Conservation (phyloP, 2,329 filamentous ascomycete genomes). For the Arachnomyces sp. region DNA sequence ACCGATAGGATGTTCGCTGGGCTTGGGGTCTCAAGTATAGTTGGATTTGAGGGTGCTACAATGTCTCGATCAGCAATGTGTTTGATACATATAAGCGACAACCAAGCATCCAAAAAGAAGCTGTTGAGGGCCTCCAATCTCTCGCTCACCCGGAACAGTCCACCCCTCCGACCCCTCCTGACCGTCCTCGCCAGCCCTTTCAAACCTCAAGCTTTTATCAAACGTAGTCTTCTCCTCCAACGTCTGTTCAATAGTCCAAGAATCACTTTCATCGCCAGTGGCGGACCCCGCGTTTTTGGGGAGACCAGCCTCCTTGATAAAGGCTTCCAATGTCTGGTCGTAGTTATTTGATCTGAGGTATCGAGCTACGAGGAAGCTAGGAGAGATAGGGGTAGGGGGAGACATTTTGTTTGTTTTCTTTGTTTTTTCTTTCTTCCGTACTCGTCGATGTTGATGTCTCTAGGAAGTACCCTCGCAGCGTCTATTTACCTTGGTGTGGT, state of each 20-base stretch:
- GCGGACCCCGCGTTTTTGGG: slow-evolving; percentile 39
- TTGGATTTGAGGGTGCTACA: slow-evolving; percentile 41
- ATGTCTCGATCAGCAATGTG: slow-evolving; percentile 11
- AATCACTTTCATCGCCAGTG: slow-evolving; percentile 22
- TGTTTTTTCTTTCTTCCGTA: too few relatives aligned
- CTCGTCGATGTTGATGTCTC: too few relatives aligned
- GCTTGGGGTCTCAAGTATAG: slow-evolving; percentile 35
- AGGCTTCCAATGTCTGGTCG: slow-evolving; percentile 47
- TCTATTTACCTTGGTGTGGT: too few relatives aligned
- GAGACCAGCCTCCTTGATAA: slow-evolving; percentile 49
- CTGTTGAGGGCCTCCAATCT: not conserved
- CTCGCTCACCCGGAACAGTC: slow-evolving; percentile 37
- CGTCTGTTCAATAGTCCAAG: slow-evolving; percentile 51
- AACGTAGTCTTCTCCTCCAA: slow-evolving; percentile 53
- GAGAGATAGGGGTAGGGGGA: slow-evolving; percentile 5
- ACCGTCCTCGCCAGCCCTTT: slow-evolving; percentile 44
- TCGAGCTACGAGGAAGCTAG: slow-evolving; percentile 33
- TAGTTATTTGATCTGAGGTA: slow-evolving; percentile 37
- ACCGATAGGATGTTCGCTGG: slow-evolving; percentile 47
- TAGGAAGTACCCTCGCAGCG: too few relatives aligned
- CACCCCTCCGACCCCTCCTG: slow-evolving; percentile 34
- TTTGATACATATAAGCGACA: not conserved
- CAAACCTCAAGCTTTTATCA: slow-evolving; percentile 48
- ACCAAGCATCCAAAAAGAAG: slow-evolving; percentile 1
- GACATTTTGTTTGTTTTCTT: not conserved